Evolutionary conservation across 257 asterid genomes (phyloP).

Genomic region (Fraxinus pennsylvanica): DNA sequence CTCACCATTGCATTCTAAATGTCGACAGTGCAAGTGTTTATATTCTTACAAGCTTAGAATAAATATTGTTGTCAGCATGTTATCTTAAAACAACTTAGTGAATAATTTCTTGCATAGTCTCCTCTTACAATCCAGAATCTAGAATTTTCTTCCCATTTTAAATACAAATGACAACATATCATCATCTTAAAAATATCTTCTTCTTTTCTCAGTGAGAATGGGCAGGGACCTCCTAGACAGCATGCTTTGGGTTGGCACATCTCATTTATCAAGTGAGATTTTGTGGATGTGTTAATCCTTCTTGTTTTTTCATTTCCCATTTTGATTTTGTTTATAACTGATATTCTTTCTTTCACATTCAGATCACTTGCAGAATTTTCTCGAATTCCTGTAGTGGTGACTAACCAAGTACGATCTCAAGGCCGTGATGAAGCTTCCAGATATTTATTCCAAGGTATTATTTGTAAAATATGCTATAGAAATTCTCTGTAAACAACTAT

Average conservation of each 20-base stretch:
- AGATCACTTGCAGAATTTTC: constrained; percentile 85
- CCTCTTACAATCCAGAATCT: constrained; percentile 11
- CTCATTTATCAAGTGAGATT: constrained; percentile 74
- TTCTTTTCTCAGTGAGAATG: constrained; percentile 44
- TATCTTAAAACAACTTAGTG: constrained; percentile 11
- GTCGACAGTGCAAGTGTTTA: not conserved
- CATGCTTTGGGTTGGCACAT: constrained; percentile 77
- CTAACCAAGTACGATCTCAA: constrained; percentile 87
- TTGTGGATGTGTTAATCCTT: constrained; percentile 2
- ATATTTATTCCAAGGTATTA: constrained; percentile 72
- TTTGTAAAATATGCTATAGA: constrained; percentile 13
- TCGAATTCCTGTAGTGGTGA: constrained; percentile 81
- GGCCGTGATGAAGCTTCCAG: constrained; percentile 53
- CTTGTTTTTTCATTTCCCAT: constrained; percentile 7
- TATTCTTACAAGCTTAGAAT: not conserved
- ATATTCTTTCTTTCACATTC: constrained; percentile 24
- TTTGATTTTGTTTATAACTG: not conserved
- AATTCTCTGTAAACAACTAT: constrained; percentile 12
- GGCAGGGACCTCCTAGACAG: constrained; percentile 49
- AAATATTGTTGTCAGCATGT: not conserved
- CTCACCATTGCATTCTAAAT: not conserved
- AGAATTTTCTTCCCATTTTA: constrained; percentile 3
- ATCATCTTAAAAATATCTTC: constrained; percentile 17
- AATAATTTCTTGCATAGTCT: not conserved
- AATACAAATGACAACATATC: not conserved